A percentile compares a stretch with the other conserved stretches of the same genome.
Evolutionary conservation across 2,329 filamentous ascomycete species (phyloP).

Genomic region (Celoporthe dispersa): DNA sequence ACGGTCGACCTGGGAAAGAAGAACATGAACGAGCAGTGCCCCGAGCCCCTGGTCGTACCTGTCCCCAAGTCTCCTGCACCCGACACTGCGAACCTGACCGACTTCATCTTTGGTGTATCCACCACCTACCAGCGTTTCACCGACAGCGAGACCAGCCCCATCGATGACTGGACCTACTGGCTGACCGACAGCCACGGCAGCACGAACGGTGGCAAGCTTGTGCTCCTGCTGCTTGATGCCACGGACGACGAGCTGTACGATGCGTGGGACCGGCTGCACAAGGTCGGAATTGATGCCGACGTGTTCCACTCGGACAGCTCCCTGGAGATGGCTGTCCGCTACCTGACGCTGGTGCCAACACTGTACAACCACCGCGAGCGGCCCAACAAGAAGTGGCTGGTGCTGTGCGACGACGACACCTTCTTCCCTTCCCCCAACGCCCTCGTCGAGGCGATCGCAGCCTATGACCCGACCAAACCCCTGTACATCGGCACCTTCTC

Average conservation of each 20-base stretch:
- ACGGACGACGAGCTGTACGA: constrained; percentile 55
- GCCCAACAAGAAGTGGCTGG: constrained; percentile 59
- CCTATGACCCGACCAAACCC: constrained; percentile 55
- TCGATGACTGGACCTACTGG: constrained; percentile 65
- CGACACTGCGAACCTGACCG: constrained; percentile 55
- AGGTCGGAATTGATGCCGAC: constrained; percentile 60
- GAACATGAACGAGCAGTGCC: constrained; percentile 48
- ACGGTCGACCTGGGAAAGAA: constrained; percentile 52
- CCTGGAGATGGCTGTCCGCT: constrained; percentile 62
- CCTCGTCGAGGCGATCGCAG: constrained; percentile 54
- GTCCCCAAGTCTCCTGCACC: constrained; percentile 57
- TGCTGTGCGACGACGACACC: constrained; percentile 68
- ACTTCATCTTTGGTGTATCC: constrained; percentile 64
- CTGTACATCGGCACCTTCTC: constrained; percentile 67
- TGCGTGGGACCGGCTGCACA: constrained; percentile 50
- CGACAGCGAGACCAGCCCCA: constrained; percentile 54
- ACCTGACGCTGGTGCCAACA: constrained; percentile 58
- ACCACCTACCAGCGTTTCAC: constrained; percentile 61
- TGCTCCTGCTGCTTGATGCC: constrained; percentile 59
- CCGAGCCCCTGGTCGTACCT: constrained; percentile 54
- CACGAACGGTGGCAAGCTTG: constrained; percentile 61
- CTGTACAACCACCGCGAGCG: constrained; percentile 58
- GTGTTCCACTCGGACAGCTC: constrained; percentile 58
- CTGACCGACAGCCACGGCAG: constrained; percentile 59
- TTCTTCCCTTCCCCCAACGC: constrained; percentile 65